Evolutionary conservation across 129 eudicot species (phyloP), one percentile per base, ranked within the genome.

Genomic region (Flaveria bidentis): DNA sequence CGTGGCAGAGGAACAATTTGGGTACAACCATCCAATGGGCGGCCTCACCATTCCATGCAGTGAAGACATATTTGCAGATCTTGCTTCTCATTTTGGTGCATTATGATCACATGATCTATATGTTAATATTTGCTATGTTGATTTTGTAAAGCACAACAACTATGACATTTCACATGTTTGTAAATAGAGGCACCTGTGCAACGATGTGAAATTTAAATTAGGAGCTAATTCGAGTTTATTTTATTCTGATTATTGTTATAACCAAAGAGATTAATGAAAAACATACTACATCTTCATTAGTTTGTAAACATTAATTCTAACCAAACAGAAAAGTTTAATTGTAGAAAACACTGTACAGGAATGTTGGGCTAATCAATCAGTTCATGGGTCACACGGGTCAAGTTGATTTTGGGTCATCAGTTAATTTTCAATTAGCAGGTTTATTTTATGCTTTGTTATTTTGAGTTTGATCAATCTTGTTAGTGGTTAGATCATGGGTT

Each of bases 1-100:
- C 18, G 0, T 11, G 17, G 16, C 16, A 16, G 16, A 49, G 58
- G 58, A 52, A 52, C 22, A 16, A 6, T 52, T 52, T 52, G 58
- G 58, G 4, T 55, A n/a, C 61, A 18, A 55, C 26, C 61, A 55
- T 55, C 61, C 61, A 17, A 55, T 55, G 61, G 61, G 61, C 17
- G 61, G 61, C 25, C 61, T 55, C 25, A 55, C 61, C 61, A 55
- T 55, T 8, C 61, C 61, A 17, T 55, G 61, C 7, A 55, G 61
- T 1, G 61, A 55, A 55, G 26, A 18, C 26, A 6, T 55, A 55
- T 55, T 55, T n/a, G 26, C 12, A 8, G 61, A 55, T 55, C 61
- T 55, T 17, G 61, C 61, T 17, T 55, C 26, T 55, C 9, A 25
- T 55, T 17, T 6, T 17, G 13, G 25, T 55, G 61, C 61, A n/a